Percentiles rank a stretch among this genome's conserved stretches.
phyloP scores from a whole-genome alignment of 441 rosid genomes.

The Cnidoscolus chayamansa region DNA sequence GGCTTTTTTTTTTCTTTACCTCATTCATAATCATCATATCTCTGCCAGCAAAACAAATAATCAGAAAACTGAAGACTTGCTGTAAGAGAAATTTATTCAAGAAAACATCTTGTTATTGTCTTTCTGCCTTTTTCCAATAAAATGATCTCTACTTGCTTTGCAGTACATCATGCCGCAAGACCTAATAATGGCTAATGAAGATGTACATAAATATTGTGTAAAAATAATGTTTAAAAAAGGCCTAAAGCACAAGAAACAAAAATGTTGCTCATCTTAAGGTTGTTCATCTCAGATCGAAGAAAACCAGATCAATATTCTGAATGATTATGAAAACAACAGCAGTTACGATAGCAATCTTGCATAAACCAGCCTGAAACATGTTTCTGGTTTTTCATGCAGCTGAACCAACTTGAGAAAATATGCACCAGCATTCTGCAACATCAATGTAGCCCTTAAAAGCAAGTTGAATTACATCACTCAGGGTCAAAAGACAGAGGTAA shows the following conservation, averaged over 20 bases:
- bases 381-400: background rate
- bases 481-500: no score
- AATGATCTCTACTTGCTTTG: background rate
- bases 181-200: background rate
- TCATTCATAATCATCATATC: no score
- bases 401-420: background rate
- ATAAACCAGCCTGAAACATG: background rate
- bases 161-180: background rate
- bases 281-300: background rate
- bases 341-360: background rate
- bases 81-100: background rate
- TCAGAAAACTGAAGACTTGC: background rate
- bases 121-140: background rate
- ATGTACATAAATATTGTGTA: background rate
- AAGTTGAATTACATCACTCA: background rate
- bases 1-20: no score
- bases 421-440: background rate
- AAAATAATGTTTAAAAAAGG: background rate
- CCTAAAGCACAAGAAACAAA: background rate
- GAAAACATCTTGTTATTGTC: background rate
- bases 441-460: constrained; percentile 1
- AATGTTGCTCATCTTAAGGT: constrained; percentile 5
- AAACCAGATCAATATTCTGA: background rate
- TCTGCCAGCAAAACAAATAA: background rate
- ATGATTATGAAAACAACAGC: background rate